Evolutionary conservation across 139 green algal genomes (phyloP).

Genomic region (Chlorella sp.): DNA sequence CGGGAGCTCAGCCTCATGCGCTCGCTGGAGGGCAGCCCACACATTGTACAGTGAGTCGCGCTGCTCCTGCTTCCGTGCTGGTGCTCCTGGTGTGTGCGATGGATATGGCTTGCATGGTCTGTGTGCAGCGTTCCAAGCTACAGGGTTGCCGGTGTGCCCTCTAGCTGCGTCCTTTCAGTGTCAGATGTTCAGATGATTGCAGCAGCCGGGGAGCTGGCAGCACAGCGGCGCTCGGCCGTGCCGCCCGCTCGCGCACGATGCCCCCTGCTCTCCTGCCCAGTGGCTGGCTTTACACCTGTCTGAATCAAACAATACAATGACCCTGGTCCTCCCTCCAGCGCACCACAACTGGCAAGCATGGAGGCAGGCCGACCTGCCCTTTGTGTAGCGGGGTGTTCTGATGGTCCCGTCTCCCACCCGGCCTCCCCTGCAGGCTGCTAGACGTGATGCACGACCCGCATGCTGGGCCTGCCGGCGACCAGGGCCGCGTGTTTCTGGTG

Average conservation of each 20-base stretch:
- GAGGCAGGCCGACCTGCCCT: not conserved
- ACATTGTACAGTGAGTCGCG: slow-evolving; percentile 55
- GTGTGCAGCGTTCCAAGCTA: too few species aligned
- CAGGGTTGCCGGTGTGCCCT: too few species aligned
- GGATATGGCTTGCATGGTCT: too few species aligned
- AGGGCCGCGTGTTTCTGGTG: slow-evolving; percentile 62
- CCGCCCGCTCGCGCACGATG: too few species aligned
- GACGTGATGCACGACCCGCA: slow-evolving; percentile 60
- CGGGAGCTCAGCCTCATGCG: slow-evolving; percentile 90
- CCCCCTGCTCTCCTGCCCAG: not conserved
- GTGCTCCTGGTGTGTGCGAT: not conserved
- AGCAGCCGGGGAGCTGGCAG: too few species aligned
- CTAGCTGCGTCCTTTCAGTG: too few species aligned
- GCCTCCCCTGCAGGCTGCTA: slow-evolving; percentile 42
- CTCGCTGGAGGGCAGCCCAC: slow-evolving; percentile 72
- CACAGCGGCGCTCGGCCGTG: too few species aligned
- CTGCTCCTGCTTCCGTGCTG: not conserved
- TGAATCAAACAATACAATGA: not conserved
- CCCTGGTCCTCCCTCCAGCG: too few species aligned
- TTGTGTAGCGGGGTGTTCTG: not conserved
- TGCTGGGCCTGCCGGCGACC: slow-evolving; percentile 19
- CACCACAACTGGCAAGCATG: not conserved
- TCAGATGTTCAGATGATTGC: too few species aligned
- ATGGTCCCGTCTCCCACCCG: not conserved
- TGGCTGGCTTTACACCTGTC: not conserved